These are phyloP conservation scores for Tylopilus sp. DNA, from an alignment of 768 basidiomycete genomes.

Conservation along the genomic window DNA sequence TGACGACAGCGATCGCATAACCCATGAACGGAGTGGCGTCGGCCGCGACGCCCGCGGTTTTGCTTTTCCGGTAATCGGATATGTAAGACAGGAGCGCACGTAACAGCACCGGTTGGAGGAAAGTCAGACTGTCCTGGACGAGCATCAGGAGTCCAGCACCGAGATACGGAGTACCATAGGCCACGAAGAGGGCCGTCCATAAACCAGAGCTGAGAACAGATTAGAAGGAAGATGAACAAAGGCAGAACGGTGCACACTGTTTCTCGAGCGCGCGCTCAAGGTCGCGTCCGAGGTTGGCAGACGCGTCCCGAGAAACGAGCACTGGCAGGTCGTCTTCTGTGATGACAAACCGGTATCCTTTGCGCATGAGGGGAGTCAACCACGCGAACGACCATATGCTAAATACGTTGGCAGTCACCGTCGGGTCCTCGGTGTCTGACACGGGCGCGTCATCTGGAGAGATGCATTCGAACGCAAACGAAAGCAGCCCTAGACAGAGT, in stretches of 20 bases:
- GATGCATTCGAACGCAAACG: conserved; percentile 64
- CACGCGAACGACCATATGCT: conserved; percentile 83
- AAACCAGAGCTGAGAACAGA: conserved; percentile 47
- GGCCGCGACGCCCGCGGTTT: conserved; percentile 24
- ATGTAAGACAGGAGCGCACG: conserved; percentile 80
- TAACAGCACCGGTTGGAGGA: conserved; percentile 85
- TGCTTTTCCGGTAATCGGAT: conserved; percentile 61
- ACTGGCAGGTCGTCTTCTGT: conserved; percentile 85
- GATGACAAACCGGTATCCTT: conserved; percentile 62
- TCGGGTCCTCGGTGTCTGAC: conserved; percentile 58
- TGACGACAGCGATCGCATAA: conserved; percentile 67
- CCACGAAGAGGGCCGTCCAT: conserved; percentile 67
- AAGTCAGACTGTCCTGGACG: conserved; percentile 76
- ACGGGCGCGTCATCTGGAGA: conserved; percentile 55
- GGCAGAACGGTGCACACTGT: conserved; percentile 45
- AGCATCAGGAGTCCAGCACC: conserved; percentile 64
- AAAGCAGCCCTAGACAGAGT: conserved; percentile 44
- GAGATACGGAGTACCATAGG: conserved; percentile 78
- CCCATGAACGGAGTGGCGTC: conserved; percentile 53
- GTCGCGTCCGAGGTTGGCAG: conserved; percentile 59
- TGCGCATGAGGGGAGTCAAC: conserved; percentile 78
- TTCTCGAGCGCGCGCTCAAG: conserved; percentile 61
- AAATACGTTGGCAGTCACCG: conserved; percentile 75
- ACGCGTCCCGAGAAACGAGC: conserved; percentile 64
- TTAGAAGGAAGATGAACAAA: neutral